Base-by-base conservation (phyloP, 2,329 filamentous ascomycete species). In the Alternaria ventricosa region DNA sequence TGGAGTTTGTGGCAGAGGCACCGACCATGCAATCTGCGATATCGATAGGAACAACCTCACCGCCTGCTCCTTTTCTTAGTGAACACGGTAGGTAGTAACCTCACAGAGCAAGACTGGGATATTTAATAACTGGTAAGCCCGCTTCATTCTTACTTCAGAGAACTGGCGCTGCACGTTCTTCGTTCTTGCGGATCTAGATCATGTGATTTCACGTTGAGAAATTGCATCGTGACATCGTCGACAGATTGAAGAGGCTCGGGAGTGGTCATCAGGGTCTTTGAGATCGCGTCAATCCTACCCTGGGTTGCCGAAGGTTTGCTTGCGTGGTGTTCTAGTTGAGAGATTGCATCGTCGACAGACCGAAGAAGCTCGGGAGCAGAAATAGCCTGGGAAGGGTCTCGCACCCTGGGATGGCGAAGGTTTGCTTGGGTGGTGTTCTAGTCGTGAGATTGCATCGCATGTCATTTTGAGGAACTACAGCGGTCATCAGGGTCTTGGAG, bases 11-110 rank as follows among this genome's bases (percentile, higher is more conserved):
- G 30, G 47, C 55, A 43, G 33, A 49, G 55, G 60, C 60, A 61
- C 60, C 55, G 55, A 61, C 60, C 60, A 61, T 20, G 46, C 55
- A 61, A 61, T 61, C 55, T 61, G 55, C 55, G 20, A 53, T 47
- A 61, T 61, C 60, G 46, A 61, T 58, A 61, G 46, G 46, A 18
- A 53, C 27, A 53, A 53, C 49, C 30, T 46, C 60, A 58, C 55
- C 51, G 53, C 56, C 59, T 60, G 53, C 50, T 50, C 49, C 36
- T 49, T 20, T 23, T 44, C 25, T 22, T 45, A 54, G 15, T 36
- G 18, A 58, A 53, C 55, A 57, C 55, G 47, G 46, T 22, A 45
- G 22, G 25, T 12, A 22, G 30, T 56, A 33, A 22, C 22, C 18
- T 30, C 43, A 47, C 11, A 46, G 49, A 53, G 30, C 13, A 47